Percentiles rank a stretch among this genome's conserved stretches.
Conservation (phyloP, 306 rosid genomes). For the Lagenaria siceraria region DNA sequence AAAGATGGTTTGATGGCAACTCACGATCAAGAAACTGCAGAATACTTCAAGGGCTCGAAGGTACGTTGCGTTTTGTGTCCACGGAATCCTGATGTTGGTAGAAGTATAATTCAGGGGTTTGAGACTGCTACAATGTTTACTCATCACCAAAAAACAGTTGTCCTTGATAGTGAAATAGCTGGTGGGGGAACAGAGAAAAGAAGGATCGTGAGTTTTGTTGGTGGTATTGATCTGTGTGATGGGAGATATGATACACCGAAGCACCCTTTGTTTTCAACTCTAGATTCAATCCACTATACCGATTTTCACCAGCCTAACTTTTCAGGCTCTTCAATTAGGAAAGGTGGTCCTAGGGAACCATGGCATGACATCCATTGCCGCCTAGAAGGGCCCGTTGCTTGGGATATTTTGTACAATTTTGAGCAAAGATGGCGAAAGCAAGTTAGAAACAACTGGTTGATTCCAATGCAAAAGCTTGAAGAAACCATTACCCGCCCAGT, state of each 20-base stretch:
- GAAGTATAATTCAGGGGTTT: slow-evolving; percentile 47
- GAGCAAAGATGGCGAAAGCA: slow-evolving; percentile 73
- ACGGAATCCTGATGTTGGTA: slow-evolving; percentile 50
- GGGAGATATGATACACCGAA: slow-evolving; percentile 66
- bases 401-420: slow-evolving; percentile 75
- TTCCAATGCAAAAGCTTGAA: slow-evolving; percentile 21
- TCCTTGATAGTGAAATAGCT: slow-evolving; percentile 32
- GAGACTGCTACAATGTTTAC: slow-evolving; percentile 57
- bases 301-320: slow-evolving; percentile 90
- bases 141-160: slow-evolving; percentile 69
- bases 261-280: slow-evolving; percentile 55
- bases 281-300: slow-evolving; percentile 27
- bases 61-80: slow-evolving; percentile 61
- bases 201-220: slow-evolving; percentile 48
- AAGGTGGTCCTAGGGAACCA: slow-evolving; percentile 94
- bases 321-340: slow-evolving; percentile 45
- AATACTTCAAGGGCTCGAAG: slow-evolving; percentile 42
- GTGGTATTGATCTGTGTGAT: slow-evolving; percentile 84
- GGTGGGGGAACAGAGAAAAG: slow-evolving; percentile 19
- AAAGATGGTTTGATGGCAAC: slow-evolving; percentile 77
- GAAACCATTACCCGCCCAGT: slow-evolving; percentile 18
- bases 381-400: slow-evolving; percentile 66
- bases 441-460: slow-evolving; percentile 23
- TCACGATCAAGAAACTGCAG: slow-evolving; percentile 53
- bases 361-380: slow-evolving; percentile 91